Evolutionary conservation across 176 grass and related monocot genomes (phyloP).

Genomic region (Zea luxurians): DNA sequence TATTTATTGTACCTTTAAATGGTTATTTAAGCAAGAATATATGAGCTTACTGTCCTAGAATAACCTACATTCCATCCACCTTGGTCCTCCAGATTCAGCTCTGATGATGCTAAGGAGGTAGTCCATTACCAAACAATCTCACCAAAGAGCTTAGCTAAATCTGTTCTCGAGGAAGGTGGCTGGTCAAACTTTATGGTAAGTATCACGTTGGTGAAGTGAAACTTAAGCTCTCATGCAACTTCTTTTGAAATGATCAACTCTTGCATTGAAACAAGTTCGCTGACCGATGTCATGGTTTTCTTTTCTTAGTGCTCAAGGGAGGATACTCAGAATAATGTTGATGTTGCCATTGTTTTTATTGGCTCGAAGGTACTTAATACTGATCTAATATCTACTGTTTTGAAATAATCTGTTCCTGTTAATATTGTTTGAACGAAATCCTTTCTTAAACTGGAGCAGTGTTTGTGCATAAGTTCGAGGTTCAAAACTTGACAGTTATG

Average conservation of each 20-base stretch:
- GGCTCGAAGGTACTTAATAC: slow-evolving; percentile 64
- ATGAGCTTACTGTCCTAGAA: too few species aligned
- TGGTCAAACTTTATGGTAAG: slow-evolving; percentile 89
- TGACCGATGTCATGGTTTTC: slow-evolving; percentile 29
- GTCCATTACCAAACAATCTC: slow-evolving; percentile 76
- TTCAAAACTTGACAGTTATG: not conserved
- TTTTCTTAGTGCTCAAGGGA: slow-evolving; percentile 63
- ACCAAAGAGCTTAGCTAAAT: slow-evolving; percentile 64
- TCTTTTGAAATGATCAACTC: not conserved
- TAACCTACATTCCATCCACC: too few species aligned
- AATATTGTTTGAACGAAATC: not conserved
- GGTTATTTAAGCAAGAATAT: too few species aligned
- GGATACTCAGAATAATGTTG: slow-evolving; percentile 46
- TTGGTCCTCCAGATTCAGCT: too few species aligned
- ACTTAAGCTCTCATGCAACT: slow-evolving; percentile 15
- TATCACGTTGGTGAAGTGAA: slow-evolving; percentile 26
- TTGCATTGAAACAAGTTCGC: not conserved
- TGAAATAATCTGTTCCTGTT: slow-evolving; percentile 2
- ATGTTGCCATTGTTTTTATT: slow-evolving; percentile 82
- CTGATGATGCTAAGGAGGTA: slow-evolving; percentile 62
- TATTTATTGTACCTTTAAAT: too few species aligned
- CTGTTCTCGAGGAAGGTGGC: slow-evolving; percentile 80
- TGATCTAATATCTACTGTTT: not conserved
- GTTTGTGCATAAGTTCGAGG: not conserved
- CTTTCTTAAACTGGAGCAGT: not conserved